Base-by-base conservation (phyloP, 768 basidiomycete species). In the Russula earlei region DNA sequence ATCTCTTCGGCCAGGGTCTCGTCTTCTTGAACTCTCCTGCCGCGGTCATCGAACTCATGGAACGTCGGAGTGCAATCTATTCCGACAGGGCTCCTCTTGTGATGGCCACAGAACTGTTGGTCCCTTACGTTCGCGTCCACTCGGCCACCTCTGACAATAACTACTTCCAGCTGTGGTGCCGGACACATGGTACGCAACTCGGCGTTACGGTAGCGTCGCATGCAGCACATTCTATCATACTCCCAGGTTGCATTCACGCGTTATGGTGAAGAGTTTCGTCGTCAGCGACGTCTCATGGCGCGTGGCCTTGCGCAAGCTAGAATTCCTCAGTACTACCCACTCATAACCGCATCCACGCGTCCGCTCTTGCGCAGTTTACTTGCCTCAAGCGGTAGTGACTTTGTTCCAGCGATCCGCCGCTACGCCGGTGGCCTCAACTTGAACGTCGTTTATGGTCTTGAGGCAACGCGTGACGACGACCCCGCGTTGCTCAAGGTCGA, bases 81-180 rank as follows among this genome's bases (percentile, higher is more conserved):
- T 82, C 86, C 8, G 87, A 88, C 70, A 85, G 84, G 66, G 84
- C 84, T 0, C 69, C 72, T 24, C 70, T 87, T 22, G 73, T 84
- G 42, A 88, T 90, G 87, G 72, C 71, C 14, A 80, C 82, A 22
- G 85, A 89, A 49, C 71, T 87, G 77, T 87, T 63, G 64, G 83
- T 79, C 24, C 15, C 31, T 5, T 17, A 20, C 5, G 15, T n/a
- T 34, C 4, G 29, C 12, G 27, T 15, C 3, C 11, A 19, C 31
- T 42, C 37, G 25, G 17, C 15, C 38, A 47, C 25, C 44, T 10
- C 27, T 49, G 22, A 42, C 42, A 27, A 38, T 48, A 37, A 43
- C 10, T 15, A n/a, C 33, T 29, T 44, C 42, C 20, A 47, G 51
- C 22, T 53, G 59, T 36, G 60, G 60, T 44, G 60, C 60, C 27